phyloP scores from a whole-genome alignment of 441 rosid species.

The Erysimum cheiri region DNA sequence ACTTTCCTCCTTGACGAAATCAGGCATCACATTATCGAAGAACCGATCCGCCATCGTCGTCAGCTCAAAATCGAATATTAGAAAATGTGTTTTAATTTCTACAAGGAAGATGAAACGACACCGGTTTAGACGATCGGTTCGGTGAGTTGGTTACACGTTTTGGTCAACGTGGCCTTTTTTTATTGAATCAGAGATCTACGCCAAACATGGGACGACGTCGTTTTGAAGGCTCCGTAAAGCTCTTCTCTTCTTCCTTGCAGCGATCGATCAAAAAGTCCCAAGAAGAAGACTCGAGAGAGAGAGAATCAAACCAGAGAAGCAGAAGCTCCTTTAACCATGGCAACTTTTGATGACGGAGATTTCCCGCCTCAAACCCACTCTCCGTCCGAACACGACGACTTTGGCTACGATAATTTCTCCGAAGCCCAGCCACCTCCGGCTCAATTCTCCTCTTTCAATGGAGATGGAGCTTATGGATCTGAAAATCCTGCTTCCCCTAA shows the following conservation, averaged over 20 bases:
- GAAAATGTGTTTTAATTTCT: background rate
- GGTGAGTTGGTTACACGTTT: slow-evolving; percentile 45
- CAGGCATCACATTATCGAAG: slow-evolving; percentile 68
- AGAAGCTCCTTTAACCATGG: slow-evolving; percentile 49
- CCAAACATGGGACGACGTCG: background rate
- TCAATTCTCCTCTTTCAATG: slow-evolving; percentile 38
- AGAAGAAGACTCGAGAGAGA: slow-evolving; percentile 9
- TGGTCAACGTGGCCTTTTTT: slow-evolving; percentile 39
- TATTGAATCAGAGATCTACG: slow-evolving; percentile 33
- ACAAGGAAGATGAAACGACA: slow-evolving; percentile 1
- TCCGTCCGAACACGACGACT: slow-evolving; percentile 46
- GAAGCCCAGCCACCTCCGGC: slow-evolving; percentile 41
- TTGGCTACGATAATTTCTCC: slow-evolving; percentile 44
- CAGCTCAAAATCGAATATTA: background rate
- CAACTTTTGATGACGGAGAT: slow-evolving; percentile 56
- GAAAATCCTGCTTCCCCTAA: slow-evolving; percentile 51
- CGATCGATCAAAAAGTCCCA: slow-evolving; percentile 30
- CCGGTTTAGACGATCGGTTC: slow-evolving; percentile 18
- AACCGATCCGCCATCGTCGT: slow-evolving; percentile 57
- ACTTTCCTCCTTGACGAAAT: slow-evolving; percentile 47
- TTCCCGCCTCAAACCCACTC: slow-evolving; percentile 45
- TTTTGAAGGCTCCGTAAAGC: slow-evolving; percentile 4
- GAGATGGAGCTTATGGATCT: slow-evolving; percentile 32
- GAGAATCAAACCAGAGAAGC: slow-evolving; percentile 14
- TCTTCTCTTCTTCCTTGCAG: slow-evolving; percentile 2